phyloP scores from a whole-genome alignment of 257 asterid genomes.

The Solanum ahanhuiri region DNA sequence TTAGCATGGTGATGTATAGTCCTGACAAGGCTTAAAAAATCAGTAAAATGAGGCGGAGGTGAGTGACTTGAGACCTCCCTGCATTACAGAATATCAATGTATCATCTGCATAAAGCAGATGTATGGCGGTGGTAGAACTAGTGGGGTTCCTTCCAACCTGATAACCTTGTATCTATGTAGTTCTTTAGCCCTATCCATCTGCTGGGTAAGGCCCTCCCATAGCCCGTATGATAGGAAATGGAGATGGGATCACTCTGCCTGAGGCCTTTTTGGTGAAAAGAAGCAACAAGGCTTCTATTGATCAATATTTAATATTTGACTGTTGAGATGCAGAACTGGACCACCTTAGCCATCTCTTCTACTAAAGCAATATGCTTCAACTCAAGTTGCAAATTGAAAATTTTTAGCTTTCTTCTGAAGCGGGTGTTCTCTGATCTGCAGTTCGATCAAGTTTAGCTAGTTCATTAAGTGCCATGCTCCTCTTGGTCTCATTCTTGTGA shows the following conservation, averaged over 20 bases:
- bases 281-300: not conserved
- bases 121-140: not conserved
- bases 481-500: not conserved
- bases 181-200: not conserved
- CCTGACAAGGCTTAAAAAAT: not conserved
- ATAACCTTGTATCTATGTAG: not conserved
- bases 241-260: not conserved
- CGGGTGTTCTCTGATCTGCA: not conserved
- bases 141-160: not conserved
- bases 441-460: not conserved
- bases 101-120: not conserved
- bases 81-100: not conserved
- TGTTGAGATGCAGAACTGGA: not conserved
- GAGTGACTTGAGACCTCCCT: not conserved
- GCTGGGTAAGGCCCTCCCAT: not conserved
- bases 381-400: not conserved
- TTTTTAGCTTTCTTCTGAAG: not conserved
- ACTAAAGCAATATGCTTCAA: not conserved
- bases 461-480: not conserved
- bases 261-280: not conserved
- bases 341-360: not conserved
- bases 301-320: not conserved
- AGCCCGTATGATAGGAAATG: not conserved
- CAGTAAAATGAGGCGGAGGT: not conserved
- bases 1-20: not conserved